Evolutionary conservation across 306 rosid genomes (phyloP), one percentile per base, ranked within the genome.

Genomic region (Quercus aquifolioides): DNA sequence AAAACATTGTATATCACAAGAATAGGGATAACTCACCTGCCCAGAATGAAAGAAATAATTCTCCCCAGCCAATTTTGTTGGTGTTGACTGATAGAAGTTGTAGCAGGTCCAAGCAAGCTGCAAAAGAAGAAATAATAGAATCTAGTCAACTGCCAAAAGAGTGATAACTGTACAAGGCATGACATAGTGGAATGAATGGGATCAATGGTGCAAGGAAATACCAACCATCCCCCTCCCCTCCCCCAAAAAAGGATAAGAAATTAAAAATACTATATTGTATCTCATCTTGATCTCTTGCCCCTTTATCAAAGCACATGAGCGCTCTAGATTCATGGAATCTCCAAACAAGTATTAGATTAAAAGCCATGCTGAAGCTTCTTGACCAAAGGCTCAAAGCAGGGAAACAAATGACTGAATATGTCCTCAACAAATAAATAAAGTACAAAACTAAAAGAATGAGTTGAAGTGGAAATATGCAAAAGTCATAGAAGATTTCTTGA

Each of bases 71-170:
- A 96, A 89, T 87, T 96, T 96, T 51, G 99, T 89, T 38, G 98
- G 94, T 63, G 98, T 93, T 33, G 94, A 90, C 86, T 93, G 98
- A 80, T 93, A 96, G 89, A 96, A 93, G 79, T 96, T 96, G 82
- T 93, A 96, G 87, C 99, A 96, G 67, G 99, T 96, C 99, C 98
- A 96, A 76, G 99, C 99, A 89, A 96, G 96, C 99, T 96, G 89
- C 77, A 74, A 78, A 81, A 76, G 55, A 76, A 75, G 72, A 25
- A 76, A 74, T 69, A 26, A 33, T 12, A 76, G 11, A 70, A 38
- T 83, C 55, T 65, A 74, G 71, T 18, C n/a, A n/a, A n/a, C n/a
- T n/a, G n/a, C n/a, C n/a, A n/a, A n/a, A n/a, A n/a, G n/a, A n/a
- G n/a, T n/a, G n/a, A n/a, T n/a, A n/a, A n/a, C n/a, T n/a, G n/a